Evolutionary conservation across 768 basidiomycete species (phyloP).

Genomic region (Postia placenta): DNA sequence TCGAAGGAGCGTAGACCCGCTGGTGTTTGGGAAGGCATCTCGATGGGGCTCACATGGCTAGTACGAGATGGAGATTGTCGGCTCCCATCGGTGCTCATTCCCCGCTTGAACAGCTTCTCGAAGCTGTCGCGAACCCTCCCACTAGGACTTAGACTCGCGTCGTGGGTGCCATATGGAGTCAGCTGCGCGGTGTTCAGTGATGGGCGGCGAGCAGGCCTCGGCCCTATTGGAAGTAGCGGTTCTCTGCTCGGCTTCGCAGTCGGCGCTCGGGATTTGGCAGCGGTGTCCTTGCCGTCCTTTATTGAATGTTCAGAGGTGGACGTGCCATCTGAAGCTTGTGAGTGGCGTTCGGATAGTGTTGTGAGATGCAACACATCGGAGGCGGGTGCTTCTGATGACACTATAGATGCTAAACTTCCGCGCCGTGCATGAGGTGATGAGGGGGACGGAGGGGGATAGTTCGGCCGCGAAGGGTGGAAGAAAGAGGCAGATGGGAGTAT

Average conservation of each 20-base stretch:
- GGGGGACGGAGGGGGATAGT: slow-evolving; percentile 38
- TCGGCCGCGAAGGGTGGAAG: slow-evolving; percentile 65
- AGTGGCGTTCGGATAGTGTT: slow-evolving; percentile 29
- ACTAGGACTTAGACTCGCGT: slow-evolving; percentile 20
- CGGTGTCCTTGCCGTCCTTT: slow-evolving; percentile 25
- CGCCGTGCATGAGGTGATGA: slow-evolving; percentile 27
- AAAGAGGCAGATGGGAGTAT: slow-evolving; percentile 77
- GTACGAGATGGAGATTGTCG: slow-evolving; percentile 18
- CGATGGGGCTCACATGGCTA: slow-evolving; percentile 10
- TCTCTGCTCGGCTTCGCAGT: slow-evolving; percentile 61
- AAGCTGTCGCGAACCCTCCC: slow-evolving; percentile 51
- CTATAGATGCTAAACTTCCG: slow-evolving; percentile 21
- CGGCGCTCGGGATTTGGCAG: slow-evolving; percentile 33
- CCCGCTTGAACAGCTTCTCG: slow-evolving; percentile 51
- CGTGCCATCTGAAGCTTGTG: slow-evolving; percentile 40
- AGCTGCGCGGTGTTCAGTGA: slow-evolving; percentile 17
- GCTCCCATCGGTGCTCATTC: slow-evolving; percentile 31
- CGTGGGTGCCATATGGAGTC: slow-evolving; percentile 23
- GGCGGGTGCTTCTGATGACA: slow-evolving; percentile 19
- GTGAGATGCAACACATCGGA: slow-evolving; percentile 35
- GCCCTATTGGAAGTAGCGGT: slow-evolving; percentile 56
- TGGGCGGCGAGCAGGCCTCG: slow-evolving; percentile 20
- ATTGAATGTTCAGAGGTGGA: slow-evolving; percentile 23
- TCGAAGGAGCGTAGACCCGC: slow-evolving; percentile 8
- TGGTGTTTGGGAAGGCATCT: slow-evolving; percentile 10